Conservation (phyloP, 2,329 filamentous ascomycete species). For the Akanthomyces muscarius region DNA sequence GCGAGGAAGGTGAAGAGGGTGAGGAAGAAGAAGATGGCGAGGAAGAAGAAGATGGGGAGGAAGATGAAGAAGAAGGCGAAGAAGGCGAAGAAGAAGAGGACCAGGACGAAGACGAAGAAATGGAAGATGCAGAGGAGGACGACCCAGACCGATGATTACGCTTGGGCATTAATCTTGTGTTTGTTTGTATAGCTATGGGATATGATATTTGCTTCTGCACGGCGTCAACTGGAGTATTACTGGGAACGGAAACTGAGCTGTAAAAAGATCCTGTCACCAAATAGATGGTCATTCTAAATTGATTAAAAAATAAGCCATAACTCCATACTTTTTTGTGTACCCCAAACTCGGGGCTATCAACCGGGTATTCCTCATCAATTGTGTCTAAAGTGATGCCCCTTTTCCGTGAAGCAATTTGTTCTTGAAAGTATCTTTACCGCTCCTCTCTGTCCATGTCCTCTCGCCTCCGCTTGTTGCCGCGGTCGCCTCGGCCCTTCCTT, state of each 20-base stretch:
- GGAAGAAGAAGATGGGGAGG: slow-evolving; percentile 18
- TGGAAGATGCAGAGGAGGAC: slow-evolving; percentile 20
- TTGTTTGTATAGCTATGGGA: neutral
- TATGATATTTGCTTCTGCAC: neutral
- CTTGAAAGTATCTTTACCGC: slow-evolving; percentile 40
- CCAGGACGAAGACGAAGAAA: slow-evolving; percentile 16
- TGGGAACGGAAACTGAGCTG: neutral
- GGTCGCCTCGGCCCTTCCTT: slow-evolving; percentile 39
- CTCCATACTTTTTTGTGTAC: slow-evolving; percentile 3
- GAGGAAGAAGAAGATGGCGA: slow-evolving; percentile 19
- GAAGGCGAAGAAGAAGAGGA: slow-evolving; percentile 18
- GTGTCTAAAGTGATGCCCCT: neutral
- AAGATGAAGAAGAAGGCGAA: slow-evolving; percentile 9
- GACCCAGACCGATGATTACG: slow-evolving; percentile 16
- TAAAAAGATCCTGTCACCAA: neutral
- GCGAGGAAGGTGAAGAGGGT: slow-evolving; percentile 20
- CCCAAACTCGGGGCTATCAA: neutral
- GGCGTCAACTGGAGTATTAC: slow-evolving; percentile 1
- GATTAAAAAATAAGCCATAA: slow-evolving; percentile 2
- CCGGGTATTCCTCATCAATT: slow-evolving; percentile 2
- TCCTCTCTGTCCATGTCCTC: slow-evolving; percentile 75
- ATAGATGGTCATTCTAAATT: neutral
- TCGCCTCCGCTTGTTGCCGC: slow-evolving; percentile 38
- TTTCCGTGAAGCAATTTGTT: neutral
- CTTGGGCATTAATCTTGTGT: neutral